Base-by-base conservation (phyloP, 108 stramenopile species). In the Phaeodactylum tricornutum region DNA sequence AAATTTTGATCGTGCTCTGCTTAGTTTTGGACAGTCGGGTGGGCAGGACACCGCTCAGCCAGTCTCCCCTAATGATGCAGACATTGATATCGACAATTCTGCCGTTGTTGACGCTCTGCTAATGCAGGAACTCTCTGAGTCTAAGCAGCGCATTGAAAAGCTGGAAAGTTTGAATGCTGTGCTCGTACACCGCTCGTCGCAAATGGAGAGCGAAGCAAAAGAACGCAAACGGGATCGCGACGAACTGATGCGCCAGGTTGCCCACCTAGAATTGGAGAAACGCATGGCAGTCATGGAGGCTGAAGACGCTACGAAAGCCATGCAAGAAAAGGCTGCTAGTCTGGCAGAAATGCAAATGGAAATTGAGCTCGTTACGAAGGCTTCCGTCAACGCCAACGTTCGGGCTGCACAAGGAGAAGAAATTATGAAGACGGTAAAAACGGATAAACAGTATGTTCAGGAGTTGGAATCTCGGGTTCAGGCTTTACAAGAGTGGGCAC, bases 301-400 rank as follows among this genome's bases (percentile, higher is more conserved):
- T 5, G 88, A 86, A 28, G 67, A 86, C 22, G 79, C 82, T 3
- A 48, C 56, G 2, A 71, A 81, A 8, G 57, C 67, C 38, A 51
- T 81, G 44, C 71, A 82, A 37, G 81, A 84, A 28, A 81, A 79
- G 46, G 62, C 66, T 16, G 73, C 81, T 15, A 68, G 61, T 14
- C 44, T 91, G 24, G 62, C 62, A 23, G 88, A 91, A 47, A 91
- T 91, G 88, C 88, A 86, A 57, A 63, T 91, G 33, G 88, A 91
- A 53, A 77, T 91, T 29, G 78, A 91, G 44, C 45, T 86, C n/a
- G 84, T 86, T 0, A 79, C 81, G 3, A 69, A 70, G 43, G 72
- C 77, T 0, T 78, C 65, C 32, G 58, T 60, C 15, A 78, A 81
- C 33, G 84, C 84, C 9, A 84, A 79, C 42, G 68, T 51, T 19